Percentiles rank a stretch among this genome's conserved stretches.
phyloP scores from a whole-genome alignment of 768 basidiomycete species.

The Fomitopsis pulvina region DNA sequence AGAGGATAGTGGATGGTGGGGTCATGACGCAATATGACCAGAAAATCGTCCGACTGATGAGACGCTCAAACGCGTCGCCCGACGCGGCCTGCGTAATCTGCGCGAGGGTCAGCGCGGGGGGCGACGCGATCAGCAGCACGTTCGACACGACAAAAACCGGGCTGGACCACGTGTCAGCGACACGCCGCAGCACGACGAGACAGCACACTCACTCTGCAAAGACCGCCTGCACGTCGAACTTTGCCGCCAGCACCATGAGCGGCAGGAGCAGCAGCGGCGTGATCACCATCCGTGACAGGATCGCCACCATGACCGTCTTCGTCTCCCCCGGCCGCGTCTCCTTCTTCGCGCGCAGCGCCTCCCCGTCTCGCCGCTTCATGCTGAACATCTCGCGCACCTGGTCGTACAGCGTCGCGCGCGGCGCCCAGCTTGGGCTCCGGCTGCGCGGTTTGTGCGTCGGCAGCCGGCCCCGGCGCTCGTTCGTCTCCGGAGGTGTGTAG shows the following conservation, averaged over 20 bases:
- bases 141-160: conserved; percentile 86
- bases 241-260: conserved; percentile 57
- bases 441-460: conserved; percentile 9
- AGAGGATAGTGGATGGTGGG: conserved; percentile 73
- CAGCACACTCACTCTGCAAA: conserved; percentile 64
- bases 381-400: conserved; percentile 39
- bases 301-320: conserved; percentile 74
- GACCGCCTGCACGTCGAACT: conserved; percentile 49
- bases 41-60: conserved; percentile 88
- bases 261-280: conserved; percentile 78
- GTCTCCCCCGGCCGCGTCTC: conserved; percentile 56
- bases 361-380: conserved; percentile 20
- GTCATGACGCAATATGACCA: conserved; percentile 90
- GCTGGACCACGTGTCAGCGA: conserved; percentile 30
- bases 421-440: conserved; percentile 17
- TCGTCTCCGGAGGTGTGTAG: conserved; percentile 34
- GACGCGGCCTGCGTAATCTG: conserved; percentile 83
- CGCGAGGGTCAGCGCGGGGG: conserved; percentile 70
- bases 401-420: conserved; percentile 31
- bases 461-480: conserved; percentile 4
- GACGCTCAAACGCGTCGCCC: conserved; percentile 85
- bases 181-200: not conserved
- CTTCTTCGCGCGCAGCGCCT: conserved; percentile 11
- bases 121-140: conserved; percentile 75
- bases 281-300: conserved; percentile 83